Percentiles rank a stretch among this genome's conserved stretches.
phyloP scores from a whole-genome alignment of 2,329 filamentous ascomycete species.

The Ophiobolus disseminans region DNA sequence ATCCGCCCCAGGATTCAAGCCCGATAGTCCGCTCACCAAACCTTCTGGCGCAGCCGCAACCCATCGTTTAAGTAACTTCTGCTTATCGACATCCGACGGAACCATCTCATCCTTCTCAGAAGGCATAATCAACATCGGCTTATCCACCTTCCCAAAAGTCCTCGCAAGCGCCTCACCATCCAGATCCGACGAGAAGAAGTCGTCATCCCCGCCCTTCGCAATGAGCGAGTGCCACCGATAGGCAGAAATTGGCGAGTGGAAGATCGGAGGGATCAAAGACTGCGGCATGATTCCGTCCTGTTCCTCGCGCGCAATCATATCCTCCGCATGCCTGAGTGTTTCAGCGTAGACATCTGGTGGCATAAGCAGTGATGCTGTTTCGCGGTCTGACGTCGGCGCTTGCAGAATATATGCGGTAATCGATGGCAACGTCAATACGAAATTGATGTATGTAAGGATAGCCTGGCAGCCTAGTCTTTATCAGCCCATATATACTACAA shows the following conservation, averaged over 20 bases:
- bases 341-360: conserved; percentile 5
- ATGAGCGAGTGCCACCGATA: conserved; percentile 27
- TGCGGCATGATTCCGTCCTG: conserved; percentile 12
- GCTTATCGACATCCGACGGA: conserved; percentile 15
- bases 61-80: conserved; percentile 9
- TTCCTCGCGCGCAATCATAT: conserved; percentile 12
- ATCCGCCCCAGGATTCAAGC: conserved; percentile 8
- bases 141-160: conserved; percentile 14
- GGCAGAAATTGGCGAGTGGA: conserved; percentile 20
- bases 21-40: conserved; percentile 7
- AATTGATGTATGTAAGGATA: conserved; percentile 16
- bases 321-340: conserved; percentile 11
- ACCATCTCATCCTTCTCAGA: conserved; percentile 27
- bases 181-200: conserved; percentile 27
- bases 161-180: background rate
- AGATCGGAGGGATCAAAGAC: conserved; percentile 13
- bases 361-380: conserved; percentile 23
- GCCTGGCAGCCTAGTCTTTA: conserved; percentile 16
- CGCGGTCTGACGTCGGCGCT: conserved; percentile 23
- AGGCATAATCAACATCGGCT: conserved; percentile 15
- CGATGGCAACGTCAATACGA: conserved; percentile 1
- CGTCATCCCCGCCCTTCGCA: conserved; percentile 21
- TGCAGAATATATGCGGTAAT: conserved; percentile 20
- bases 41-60: background rate
- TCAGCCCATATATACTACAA: background rate